These are phyloP conservation scores for Cudoniella acicularis DNA, from an alignment of 495 filamentous ascomycete genomes.

Conservation along the genomic window DNA sequence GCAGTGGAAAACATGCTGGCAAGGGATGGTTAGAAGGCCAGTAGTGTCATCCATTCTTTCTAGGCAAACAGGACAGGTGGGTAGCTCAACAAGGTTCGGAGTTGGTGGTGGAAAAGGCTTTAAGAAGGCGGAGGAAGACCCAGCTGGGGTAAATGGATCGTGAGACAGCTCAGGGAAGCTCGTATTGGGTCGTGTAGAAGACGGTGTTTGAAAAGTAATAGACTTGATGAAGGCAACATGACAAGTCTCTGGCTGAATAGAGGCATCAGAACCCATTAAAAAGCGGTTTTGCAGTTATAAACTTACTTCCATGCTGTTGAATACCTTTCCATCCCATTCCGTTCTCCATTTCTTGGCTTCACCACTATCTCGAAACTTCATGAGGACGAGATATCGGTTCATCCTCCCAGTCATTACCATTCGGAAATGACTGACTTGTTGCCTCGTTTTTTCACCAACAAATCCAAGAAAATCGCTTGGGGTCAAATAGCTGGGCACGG, in stretches of 20 bases:
- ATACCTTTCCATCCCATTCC: constrained; percentile 91
- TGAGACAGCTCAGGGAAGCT: constrained; percentile 57
- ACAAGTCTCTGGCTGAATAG: constrained; percentile 80
- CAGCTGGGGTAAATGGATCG: constrained; percentile 60
- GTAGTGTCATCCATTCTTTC: constrained; percentile 98
- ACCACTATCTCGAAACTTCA: constrained; percentile 82
- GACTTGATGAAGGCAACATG: constrained; percentile 95
- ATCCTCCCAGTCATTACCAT: constrained; percentile 87
- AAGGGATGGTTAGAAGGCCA: constrained; percentile 89
- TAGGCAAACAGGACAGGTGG: constrained; percentile 93
- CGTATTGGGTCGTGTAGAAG: constrained; percentile 33
- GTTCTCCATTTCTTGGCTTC: constrained; percentile 76
- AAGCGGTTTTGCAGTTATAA: neutral
- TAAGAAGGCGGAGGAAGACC: constrained; percentile 50
- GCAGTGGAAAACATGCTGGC: constrained; percentile 98
- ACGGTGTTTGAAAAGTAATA: constrained; percentile 58
- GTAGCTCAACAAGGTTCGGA: constrained; percentile 82
- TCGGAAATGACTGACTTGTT: constrained; percentile 87
- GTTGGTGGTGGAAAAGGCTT: constrained; percentile 92
- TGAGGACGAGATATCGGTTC: constrained; percentile 94
- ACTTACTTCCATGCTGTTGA: constrained; percentile 88
- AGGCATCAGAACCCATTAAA: neutral
- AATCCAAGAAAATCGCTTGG: constrained; percentile 90
- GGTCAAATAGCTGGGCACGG: constrained; percentile 90
- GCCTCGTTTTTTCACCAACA: constrained; percentile 83